Conservation (phyloP, 306 rosid genomes). For the Corylus americana region DNA sequence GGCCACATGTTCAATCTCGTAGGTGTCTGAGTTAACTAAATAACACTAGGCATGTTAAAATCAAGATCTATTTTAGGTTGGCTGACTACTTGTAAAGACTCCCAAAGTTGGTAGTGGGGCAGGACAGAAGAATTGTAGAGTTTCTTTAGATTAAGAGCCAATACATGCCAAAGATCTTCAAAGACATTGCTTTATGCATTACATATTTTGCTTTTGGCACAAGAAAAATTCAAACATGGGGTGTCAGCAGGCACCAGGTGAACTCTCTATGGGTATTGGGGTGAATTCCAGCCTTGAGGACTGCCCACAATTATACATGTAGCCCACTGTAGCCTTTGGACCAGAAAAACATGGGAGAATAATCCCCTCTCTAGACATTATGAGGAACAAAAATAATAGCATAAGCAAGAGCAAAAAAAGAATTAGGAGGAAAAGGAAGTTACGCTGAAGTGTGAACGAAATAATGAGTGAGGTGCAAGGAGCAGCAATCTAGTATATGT, state of each 20-base stretch:
- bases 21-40: not conserved
- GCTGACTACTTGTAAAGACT: not conserved
- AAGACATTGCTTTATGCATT: not conserved
- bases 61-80: not conserved
- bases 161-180: not conserved
- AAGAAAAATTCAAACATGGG: not conserved
- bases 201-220: not conserved
- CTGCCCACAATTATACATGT: not conserved
- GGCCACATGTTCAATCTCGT: not conserved
- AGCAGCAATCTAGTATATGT: conserved; percentile 87
- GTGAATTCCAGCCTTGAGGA: not conserved
- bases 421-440: conserved; percentile 15
- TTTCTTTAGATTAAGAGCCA: not conserved
- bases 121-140: not conserved
- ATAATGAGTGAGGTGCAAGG: conserved; percentile 80
- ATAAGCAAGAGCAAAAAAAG: not conserved
- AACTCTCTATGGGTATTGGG: not conserved
- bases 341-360: conserved; percentile 20
- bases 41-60: not conserved
- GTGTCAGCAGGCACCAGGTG: not conserved
- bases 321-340: not conserved
- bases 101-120: not conserved
- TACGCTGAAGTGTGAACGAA: conserved; percentile 94
- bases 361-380: conserved; percentile 18
- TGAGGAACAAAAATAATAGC: conserved; percentile 18